These are phyloP conservation scores for Phylloporus sp. DNA, from an alignment of 768 basidiomycete genomes.

Conservation along the genomic window DNA sequence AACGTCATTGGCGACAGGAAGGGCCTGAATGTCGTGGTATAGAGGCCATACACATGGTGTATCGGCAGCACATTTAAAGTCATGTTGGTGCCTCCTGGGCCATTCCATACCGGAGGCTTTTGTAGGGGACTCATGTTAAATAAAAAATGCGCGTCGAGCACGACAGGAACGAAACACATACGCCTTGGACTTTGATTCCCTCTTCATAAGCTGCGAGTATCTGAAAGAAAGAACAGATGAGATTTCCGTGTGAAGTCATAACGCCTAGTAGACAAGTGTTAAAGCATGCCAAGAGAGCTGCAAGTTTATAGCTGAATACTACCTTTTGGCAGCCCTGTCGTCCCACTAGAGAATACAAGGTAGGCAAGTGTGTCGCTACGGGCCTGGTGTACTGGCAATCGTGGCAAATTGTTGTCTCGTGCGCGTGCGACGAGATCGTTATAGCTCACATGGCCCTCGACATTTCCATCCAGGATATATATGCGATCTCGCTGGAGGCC, in stretches of 20 bases:
- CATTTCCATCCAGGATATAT: conserved; percentile 43
- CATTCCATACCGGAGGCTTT: conserved; percentile 38
- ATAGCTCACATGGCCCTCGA: conserved; percentile 40
- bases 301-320: not conserved
- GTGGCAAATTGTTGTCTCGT: conserved; percentile 34
- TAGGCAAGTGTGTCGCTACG: conserved; percentile 57
- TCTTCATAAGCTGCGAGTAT: conserved; percentile 27
- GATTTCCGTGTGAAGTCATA: conserved; percentile 67
- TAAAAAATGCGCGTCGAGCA: not conserved
- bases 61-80: conserved; percentile 59
- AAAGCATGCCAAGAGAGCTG: no score
- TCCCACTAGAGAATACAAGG: conserved; percentile 73
- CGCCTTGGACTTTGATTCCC: conserved; percentile 33
- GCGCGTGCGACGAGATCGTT: conserved; percentile 40
- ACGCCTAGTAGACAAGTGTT: conserved; percentile 42
- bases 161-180: conserved; percentile 28
- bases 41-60: conserved; percentile 64
- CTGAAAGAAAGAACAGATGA: conserved; percentile 44
- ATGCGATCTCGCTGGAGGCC: conserved; percentile 39
- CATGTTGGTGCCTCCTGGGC: conserved; percentile 44
- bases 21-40: conserved; percentile 44
- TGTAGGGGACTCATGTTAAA: not conserved
- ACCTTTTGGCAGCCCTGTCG: conserved; percentile 75
- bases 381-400: conserved; percentile 42
- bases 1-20: conserved; percentile 43